Evolutionary conservation across 306 rosid species (phyloP).

Genomic region (Inga leiocalycina): DNA sequence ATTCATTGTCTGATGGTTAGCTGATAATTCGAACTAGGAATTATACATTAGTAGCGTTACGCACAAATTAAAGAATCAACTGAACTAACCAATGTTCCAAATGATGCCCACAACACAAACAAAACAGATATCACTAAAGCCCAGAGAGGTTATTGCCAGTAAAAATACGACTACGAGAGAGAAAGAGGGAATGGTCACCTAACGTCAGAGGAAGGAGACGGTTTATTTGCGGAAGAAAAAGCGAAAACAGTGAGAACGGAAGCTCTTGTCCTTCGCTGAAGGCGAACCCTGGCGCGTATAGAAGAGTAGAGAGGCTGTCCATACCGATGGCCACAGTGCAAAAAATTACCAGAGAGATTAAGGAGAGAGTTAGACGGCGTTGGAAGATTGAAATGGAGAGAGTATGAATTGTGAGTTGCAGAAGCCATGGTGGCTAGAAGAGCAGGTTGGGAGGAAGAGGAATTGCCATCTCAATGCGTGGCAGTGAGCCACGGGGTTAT

Average conservation of each 20-base stretch:
- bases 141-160: neutral
- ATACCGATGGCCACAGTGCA: slow-evolving; percentile 17
- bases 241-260: slow-evolving; percentile 44
- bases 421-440: slow-evolving; percentile 31
- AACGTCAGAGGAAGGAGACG: slow-evolving; percentile 62
- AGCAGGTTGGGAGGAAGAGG: neutral
- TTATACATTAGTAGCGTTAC: neutral
- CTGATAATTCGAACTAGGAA: slow-evolving; percentile 3
- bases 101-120: neutral
- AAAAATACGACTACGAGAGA: neutral
- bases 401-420: slow-evolving; percentile 23
- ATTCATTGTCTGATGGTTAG: neutral
- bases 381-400: slow-evolving; percentile 38
- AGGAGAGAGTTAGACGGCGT: slow-evolving; percentile 30
- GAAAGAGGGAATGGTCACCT: slow-evolving; percentile 53
- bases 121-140: neutral
- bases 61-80: slow-evolving; percentile 2
- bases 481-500: neutral
- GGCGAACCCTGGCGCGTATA: neutral
- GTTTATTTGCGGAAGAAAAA: slow-evolving; percentile 70
- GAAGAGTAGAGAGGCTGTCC: slow-evolving; percentile 25
- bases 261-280: slow-evolving; percentile 25
- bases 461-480: neutral
- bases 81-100: slow-evolving; percentile 9
- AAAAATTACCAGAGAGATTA: slow-evolving; percentile 2